A percentile compares a stretch with the other conserved stretches of the same genome.
These are phyloP conservation scores for Chenopodium formosanum DNA, from an alignment of 148 eudicot genomes.

Conservation along the genomic window DNA sequence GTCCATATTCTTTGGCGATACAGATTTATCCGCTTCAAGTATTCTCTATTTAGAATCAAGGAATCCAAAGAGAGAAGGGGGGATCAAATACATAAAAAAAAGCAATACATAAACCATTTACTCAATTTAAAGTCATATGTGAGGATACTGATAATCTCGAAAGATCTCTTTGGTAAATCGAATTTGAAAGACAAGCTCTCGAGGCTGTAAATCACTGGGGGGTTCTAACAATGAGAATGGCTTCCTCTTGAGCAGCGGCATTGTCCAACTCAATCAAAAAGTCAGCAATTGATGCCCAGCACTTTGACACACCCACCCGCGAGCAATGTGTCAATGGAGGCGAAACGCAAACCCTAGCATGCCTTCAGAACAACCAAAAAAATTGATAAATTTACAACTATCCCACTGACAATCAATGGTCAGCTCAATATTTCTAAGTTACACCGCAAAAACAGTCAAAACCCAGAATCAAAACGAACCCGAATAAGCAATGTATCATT, in stretches of 20 bases:
- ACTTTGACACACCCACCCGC: conserved; percentile 9
- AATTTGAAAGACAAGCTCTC: conserved; percentile 71
- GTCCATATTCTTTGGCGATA: conserved; percentile 86
- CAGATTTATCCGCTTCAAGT: conserved; percentile 77
- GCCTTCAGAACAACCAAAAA: conserved; percentile 19
- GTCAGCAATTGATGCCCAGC: conserved; percentile 17
- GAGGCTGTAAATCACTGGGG: conserved; percentile 65
- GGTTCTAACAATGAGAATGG: conserved; percentile 67
- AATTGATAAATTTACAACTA: conserved; percentile 1
- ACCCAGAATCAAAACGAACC: background rate
- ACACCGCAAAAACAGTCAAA: conserved; percentile 1
- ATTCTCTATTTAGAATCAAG: conserved; percentile 54
- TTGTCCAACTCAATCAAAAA: conserved; percentile 28
- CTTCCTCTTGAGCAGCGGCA: conserved; percentile 82
- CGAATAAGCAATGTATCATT: conserved; percentile 17
- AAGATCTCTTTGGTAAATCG: conserved; percentile 90
- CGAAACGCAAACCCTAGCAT: conserved; percentile 18
- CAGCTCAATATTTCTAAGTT: conserved; percentile 15
- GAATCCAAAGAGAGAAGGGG: conserved; percentile 14
- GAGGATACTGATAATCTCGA: conserved; percentile 72
- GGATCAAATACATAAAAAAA: conserved; percentile 1
- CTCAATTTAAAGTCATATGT: conserved; percentile 17
- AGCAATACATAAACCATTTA: conserved; percentile 7
- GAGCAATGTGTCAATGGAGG: conserved; percentile 11
- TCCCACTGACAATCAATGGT: conserved; percentile 1